Conservation (phyloP, 1,139 yeast species). For the Hemisphaericaspora lyxosophila region DNA sequence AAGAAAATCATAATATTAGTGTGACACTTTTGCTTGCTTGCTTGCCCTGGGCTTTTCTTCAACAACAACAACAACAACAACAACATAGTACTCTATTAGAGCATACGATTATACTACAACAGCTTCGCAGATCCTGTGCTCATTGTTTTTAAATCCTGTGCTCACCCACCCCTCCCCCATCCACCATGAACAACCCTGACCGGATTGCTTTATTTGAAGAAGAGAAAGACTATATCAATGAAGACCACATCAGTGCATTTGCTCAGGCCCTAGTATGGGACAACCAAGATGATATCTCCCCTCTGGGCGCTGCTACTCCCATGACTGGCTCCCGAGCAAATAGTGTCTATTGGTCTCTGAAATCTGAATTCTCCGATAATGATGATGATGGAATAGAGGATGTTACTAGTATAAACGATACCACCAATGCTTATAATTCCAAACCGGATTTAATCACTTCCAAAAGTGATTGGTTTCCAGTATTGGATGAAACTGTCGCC, state of each 20-base stretch:
- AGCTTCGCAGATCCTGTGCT: no score
- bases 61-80: no score
- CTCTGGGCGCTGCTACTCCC: neutral
- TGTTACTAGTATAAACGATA: neutral
- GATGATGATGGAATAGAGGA: neutral
- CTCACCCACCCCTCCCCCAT: no score
- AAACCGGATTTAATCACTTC: slow-evolving; percentile 48
- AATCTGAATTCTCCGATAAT: slow-evolving; percentile 1
- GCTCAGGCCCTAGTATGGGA: slow-evolving; percentile 44
- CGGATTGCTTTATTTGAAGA: slow-evolving; percentile 26
- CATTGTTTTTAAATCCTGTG: no score
- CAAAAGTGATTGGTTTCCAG: slow-evolving; percentile 69
- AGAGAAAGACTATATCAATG: slow-evolving; percentile 34
- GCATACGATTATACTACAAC: no score
- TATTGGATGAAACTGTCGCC: slow-evolving; percentile 23
- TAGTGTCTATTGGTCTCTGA: slow-evolving; percentile 1
- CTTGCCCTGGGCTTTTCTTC: no score
- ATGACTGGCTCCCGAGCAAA: neutral
- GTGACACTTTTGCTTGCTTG: no score
- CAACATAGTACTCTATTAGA: no score
- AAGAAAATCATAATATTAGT: no score
- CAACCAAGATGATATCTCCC: slow-evolving; percentile 19
- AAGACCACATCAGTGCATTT: slow-evolving; percentile 39
- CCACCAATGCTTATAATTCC: neutral
- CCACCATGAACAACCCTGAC: no score